Conservation (phyloP, 2,329 filamentous ascomycete genomes). For the Colletotrichum tofieldiae region DNA sequence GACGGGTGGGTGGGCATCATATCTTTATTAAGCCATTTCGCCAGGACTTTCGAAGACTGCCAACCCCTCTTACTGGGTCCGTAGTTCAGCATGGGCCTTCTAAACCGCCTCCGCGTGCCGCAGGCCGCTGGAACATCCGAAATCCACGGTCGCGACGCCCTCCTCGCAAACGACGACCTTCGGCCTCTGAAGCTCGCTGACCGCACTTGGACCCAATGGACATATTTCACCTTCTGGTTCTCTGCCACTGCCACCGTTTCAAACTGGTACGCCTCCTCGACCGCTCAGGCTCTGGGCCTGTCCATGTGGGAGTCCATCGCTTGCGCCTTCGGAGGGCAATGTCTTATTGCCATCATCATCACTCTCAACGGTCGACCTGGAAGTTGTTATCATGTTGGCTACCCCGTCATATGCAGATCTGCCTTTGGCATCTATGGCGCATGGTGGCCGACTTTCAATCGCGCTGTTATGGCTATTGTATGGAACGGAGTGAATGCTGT, state of each 20-base stretch:
- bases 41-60: neutral
- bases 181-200: slow-evolving; percentile 56
- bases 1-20: slow-evolving; percentile 7
- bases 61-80: neutral
- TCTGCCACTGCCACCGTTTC: slow-evolving; percentile 56
- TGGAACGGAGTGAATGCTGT: slow-evolving; percentile 61
- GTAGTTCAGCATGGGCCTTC: slow-evolving; percentile 23
- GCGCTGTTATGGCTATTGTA: slow-evolving; percentile 62
- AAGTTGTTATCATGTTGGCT: slow-evolving; percentile 61
- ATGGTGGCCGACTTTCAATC: slow-evolving; percentile 60
- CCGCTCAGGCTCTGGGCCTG: slow-evolving; percentile 59
- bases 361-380: slow-evolving; percentile 59
- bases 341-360: slow-evolving; percentile 58
- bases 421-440: slow-evolving; percentile 62
- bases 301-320: slow-evolving; percentile 65
- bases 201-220: slow-evolving; percentile 58
- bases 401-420: slow-evolving; percentile 58
- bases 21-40: neutral
- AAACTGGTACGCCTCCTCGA: slow-evolving; percentile 57
- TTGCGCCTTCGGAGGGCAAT: slow-evolving; percentile 58
- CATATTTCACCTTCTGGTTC: slow-evolving; percentile 62
- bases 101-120: slow-evolving; percentile 32
- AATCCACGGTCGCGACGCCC: slow-evolving; percentile 48
- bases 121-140: slow-evolving; percentile 30
- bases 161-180: slow-evolving; percentile 59